Base-by-base conservation (phyloP, 2,329 filamentous ascomycete species). In the Microsporum ferrugineum region DNA sequence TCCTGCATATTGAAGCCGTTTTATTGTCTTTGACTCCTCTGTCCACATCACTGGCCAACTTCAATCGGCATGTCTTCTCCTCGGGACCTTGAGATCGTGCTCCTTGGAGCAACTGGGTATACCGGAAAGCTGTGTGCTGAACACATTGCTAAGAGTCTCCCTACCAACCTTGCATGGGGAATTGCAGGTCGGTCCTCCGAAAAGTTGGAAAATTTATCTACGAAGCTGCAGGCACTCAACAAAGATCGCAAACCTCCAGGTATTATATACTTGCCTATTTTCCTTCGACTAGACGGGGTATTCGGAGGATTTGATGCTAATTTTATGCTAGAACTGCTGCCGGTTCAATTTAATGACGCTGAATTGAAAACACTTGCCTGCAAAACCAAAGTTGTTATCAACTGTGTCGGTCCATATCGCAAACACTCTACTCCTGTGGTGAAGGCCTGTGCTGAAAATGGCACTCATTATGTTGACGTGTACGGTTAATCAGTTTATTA, bases 81-180 rank as follows among this genome's bases (percentile, higher is more conserved):
- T 14, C 77, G 78, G 58, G 73, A 82, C 68, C 88, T 87, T 69
- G 86, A 88, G 67, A 72, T 88, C 57, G 76, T 88, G 49, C 76
- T 89, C 38, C 78, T 87, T 23, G 86, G 86, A 31, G 85, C 86
- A 7, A 87, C 81, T 71, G 91, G 91, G 33, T 96, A 95, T 74
- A 96, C 91, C 0, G 91, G 91, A 43, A 86, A 84, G 65, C 80
- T 88, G 66, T 85, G 85, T 1, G 86, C 86, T 33, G 86, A 95
- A 71, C 84, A 94, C 73, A 87, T 96, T 68, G 80, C 84, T 59
- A 80, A 80, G 12, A 76, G 83, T 65, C 78, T 90, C 0, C 88
- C 91, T 0, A 89, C 87, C 17, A 83, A 89, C 71, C 73, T 95
- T 64, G 90, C 84, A 77, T 96, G 91, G 91, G 91, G 89, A 12